Percentiles rank a stretch among this genome's conserved stretches.
These are phyloP conservation scores for Cyclotella choctawhatcheeana DNA, from an alignment of 108 stramenopile species.

Conservation along the genomic window DNA sequence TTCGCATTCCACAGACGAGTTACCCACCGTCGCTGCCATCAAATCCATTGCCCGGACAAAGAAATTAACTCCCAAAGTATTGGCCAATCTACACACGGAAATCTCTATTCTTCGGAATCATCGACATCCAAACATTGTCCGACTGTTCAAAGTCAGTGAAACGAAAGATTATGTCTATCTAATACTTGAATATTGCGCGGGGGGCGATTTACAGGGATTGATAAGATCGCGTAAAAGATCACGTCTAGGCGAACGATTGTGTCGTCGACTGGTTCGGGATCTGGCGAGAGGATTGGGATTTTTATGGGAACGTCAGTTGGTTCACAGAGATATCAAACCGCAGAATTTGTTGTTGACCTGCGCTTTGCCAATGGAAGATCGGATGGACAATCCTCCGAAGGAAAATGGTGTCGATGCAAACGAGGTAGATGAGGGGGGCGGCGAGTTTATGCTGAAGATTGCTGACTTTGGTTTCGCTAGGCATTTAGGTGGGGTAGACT, in stretches of 20 bases:
- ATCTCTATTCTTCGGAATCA: conserved; percentile 93
- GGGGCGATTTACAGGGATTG: conserved; percentile 92
- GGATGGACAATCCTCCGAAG: conserved; percentile 62
- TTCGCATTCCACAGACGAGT: not conserved
- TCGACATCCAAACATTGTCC: conserved; percentile 91
- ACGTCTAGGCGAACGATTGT: conserved; percentile 78
- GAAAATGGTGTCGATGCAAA: conserved; percentile 45
- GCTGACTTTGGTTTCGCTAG: conserved; percentile 99
- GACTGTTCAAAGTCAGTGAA: conserved; percentile 85
- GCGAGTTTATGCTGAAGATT: conserved; percentile 87
- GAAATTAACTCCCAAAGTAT: conserved; percentile 93
- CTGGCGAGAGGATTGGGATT: conserved; percentile 89
- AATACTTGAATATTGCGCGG: conserved; percentile 95
- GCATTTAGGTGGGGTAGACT: conserved; percentile 84
- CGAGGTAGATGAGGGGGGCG: conserved; percentile 16
- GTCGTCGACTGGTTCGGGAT: conserved; percentile 90
- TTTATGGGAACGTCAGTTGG: conserved; percentile 84
- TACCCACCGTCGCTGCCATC: conserved; percentile 75
- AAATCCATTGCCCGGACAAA: conserved; percentile 90
- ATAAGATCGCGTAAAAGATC: conserved; percentile 79
- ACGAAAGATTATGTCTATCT: conserved; percentile 91
- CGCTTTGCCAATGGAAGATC: conserved; percentile 65
- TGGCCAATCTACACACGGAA: conserved; percentile 96
- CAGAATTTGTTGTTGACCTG: conserved; percentile 95
- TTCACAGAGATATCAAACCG: conserved; percentile 97